Evolutionary conservation across 179 eudicot species (phyloP), one percentile per base, ranked within the genome.

Genomic region (Camellia oleifera): DNA sequence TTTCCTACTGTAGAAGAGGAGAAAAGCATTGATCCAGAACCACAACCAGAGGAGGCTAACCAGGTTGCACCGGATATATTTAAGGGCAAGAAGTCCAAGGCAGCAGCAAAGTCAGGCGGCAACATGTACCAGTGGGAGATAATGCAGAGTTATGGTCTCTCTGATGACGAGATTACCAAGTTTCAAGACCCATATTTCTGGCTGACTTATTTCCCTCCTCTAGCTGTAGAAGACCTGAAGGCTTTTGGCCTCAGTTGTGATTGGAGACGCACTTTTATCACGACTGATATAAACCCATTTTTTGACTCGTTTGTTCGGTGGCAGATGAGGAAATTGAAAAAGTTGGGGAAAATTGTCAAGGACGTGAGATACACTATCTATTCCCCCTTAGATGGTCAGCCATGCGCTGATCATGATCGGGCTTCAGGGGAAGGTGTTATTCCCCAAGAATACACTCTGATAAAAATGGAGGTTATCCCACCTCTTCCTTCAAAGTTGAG

Each of bases 341-440:
- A 82, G 46, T 80, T 86, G 74, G 95, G 95, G 40, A 94, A 94
- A 81, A 90, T 94, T 74, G 97, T 94, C 72, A 94, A 94, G 83
- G 98, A 92, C 71, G 78, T 90, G 73, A 87, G 98, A 76, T 91
- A 90, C 80, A 76, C 97, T 3, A 82, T 91, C 23, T 94, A 86
- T 80, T 94, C 98, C 10, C 98, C 97, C 2, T 78, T 91, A 32
- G 98, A 94, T 84, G 98, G 98, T 40, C 97, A 93, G 83, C 98
- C 96, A 7, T 94, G 97, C 78, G 97, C 98, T 9, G 98, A 94
- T 84, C 98, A 94, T 77, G 98, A 92, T 75, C 92, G 96, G 79
- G 97, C 97, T 70, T 94, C 97, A 9, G 97, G 98, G 45, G 98
- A 94, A 81, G 98, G 98, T 65, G 96, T 94, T 78, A 89, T 85